Percentiles rank a stretch among this genome's conserved stretches.
phyloP scores from a whole-genome alignment of 2,329 filamentous ascomycete genomes.

The Neopestalotiopsis clavispora region DNA sequence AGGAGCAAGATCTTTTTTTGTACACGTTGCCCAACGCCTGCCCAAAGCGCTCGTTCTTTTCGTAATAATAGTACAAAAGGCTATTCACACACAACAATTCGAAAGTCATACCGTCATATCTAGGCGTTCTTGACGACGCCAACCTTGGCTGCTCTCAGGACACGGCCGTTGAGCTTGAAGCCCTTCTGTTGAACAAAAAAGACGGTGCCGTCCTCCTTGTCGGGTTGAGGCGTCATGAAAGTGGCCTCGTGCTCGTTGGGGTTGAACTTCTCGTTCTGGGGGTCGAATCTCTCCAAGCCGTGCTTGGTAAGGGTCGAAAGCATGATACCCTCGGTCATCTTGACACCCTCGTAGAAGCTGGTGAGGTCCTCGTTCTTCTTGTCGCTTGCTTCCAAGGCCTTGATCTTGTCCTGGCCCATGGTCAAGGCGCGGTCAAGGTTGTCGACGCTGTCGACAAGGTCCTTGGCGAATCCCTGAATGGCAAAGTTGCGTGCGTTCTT shows the following conservation, averaged over 20 bases:
- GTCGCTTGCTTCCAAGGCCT: slow-evolving; percentile 45
- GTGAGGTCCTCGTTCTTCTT: slow-evolving; percentile 66
- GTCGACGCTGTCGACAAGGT: slow-evolving; percentile 93
- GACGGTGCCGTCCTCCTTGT: slow-evolving; percentile 88
- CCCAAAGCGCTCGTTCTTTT: slow-evolving; percentile 14
- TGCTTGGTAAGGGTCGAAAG: slow-evolving; percentile 91
- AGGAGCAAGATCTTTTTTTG: slow-evolving; percentile 17
- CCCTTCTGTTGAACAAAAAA: slow-evolving; percentile 96
- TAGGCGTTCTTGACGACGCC: slow-evolving; percentile 80
- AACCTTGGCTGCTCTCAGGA: slow-evolving; percentile 92
- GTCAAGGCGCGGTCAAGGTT: slow-evolving; percentile 93
- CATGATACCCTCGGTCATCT: slow-evolving; percentile 92
- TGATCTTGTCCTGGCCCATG: slow-evolving; percentile 79
- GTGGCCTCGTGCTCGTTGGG: slow-evolving; percentile 96
- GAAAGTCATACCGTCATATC: slow-evolving; percentile 5
- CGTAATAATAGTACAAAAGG: slow-evolving; percentile 21
- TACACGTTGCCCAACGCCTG: slow-evolving; percentile 21
- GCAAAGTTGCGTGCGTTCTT: slow-evolving; percentile 89
- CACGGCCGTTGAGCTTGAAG: slow-evolving; percentile 88
- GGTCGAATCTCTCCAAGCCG: slow-evolving; percentile 88
- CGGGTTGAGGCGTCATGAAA: slow-evolving; percentile 87
- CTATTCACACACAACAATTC: slow-evolving; percentile 15
- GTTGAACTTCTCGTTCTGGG: slow-evolving; percentile 86
- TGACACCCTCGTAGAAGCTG: slow-evolving; percentile 85
- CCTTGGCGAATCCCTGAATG: slow-evolving; percentile 93